Percentiles rank a stretch among this genome's conserved stretches.
phyloP scores from a whole-genome alignment of 139 green algal species.

The Chlamydomonas incerta region DNA sequence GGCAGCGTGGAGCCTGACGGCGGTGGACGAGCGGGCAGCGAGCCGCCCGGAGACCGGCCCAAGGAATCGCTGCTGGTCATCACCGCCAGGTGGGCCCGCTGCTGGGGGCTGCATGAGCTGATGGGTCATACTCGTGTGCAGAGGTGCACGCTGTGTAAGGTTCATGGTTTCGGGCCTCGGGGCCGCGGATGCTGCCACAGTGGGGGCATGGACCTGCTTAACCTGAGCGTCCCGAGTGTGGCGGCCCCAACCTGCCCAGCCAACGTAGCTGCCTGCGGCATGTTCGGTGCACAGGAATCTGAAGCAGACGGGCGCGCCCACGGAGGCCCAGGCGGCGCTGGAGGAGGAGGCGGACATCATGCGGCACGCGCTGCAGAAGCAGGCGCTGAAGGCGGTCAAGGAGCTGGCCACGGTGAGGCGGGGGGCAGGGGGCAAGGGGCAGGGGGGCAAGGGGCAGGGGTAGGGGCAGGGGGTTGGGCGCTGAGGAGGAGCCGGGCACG shows the following conservation, averaged over 20 bases:
- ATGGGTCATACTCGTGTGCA: too few species aligned
- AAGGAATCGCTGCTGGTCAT: conserved; percentile 81
- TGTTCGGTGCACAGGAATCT: conserved; percentile 6
- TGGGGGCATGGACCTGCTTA: too few species aligned
- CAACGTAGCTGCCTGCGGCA: too few species aligned
- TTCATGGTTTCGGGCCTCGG: too few species aligned
- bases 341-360: conserved; percentile 94
- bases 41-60: conserved; percentile 32
- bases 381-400: conserved; percentile 92
- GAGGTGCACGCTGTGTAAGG: too few species aligned
- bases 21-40: not conserved
- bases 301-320: conserved; percentile 66
- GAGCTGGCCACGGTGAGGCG: conserved; percentile 88
- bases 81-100: conserved; percentile 57
- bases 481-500: too few species aligned
- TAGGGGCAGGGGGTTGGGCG: not conserved
- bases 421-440: not conserved
- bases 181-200: too few species aligned
- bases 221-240: too few species aligned
- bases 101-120: not conserved
- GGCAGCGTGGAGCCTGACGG: conserved; percentile 13
- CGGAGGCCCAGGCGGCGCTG: conserved; percentile 73
- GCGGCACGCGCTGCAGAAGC: conserved; percentile 86
- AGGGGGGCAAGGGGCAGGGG: not conserved
- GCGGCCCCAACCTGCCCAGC: too few species aligned